Conservation (phyloP, 2,329 filamentous ascomycete genomes). For the Colletotrichum eleusines region DNA sequence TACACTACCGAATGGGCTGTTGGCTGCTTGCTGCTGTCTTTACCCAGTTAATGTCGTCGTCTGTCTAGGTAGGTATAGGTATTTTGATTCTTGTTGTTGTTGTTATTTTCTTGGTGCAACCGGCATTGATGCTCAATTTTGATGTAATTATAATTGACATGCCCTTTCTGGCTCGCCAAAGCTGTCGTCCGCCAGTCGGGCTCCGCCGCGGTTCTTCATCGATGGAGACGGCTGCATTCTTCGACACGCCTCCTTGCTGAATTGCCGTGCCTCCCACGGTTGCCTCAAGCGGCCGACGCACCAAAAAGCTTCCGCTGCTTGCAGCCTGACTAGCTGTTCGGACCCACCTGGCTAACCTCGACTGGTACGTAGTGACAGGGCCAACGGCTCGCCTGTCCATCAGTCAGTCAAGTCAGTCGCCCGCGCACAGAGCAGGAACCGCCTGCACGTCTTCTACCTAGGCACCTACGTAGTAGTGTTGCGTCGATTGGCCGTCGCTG, state of each 20-base stretch:
- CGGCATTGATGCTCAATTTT: conserved; percentile 7
- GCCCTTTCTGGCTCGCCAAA: neutral
- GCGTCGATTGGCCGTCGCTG: conserved; percentile 33
- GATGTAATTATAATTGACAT: neutral
- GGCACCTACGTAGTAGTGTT: too few species aligned
- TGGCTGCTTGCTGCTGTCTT: too few species aligned
- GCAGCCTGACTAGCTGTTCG: conserved; percentile 32
- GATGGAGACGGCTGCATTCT: conserved; percentile 12
- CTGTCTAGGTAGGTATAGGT: too few species aligned
- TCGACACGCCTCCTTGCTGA: conserved; percentile 11
- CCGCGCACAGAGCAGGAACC: conserved; percentile 35
- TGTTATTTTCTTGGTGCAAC: too few species aligned
- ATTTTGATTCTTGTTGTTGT: too few species aligned
- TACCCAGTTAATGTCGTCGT: neutral
- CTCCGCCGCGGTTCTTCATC: neutral
- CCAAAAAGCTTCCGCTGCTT: conserved; percentile 23
- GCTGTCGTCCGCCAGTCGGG: neutral
- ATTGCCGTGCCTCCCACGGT: conserved; percentile 3
- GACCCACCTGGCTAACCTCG: neutral
- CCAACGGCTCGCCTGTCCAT: conserved; percentile 32
- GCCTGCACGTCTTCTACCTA: conserved; percentile 5
- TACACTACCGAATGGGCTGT: too few species aligned
- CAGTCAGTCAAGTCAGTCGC: conserved; percentile 24
- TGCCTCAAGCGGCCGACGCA: conserved; percentile 20
- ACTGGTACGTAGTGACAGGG: conserved; percentile 2